Conservation (phyloP, 2,329 filamentous ascomycete species). For the Cyanodermella asteris region DNA sequence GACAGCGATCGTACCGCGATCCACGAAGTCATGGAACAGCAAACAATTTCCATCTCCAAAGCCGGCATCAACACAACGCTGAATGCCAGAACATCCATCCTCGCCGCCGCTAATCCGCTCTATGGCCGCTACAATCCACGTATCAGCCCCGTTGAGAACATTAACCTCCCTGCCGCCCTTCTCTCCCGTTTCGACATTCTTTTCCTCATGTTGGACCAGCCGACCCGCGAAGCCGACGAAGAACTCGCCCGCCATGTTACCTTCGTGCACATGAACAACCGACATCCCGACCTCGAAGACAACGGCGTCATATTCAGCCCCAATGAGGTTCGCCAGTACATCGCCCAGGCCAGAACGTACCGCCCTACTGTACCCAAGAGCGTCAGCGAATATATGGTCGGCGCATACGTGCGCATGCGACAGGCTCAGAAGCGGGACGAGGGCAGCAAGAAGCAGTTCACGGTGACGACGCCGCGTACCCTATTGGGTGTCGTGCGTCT, state of each 20-base stretch:
- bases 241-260: slow-evolving; percentile 90
- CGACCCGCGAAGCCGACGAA: slow-evolving; percentile 70
- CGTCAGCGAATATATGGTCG: slow-evolving; percentile 90
- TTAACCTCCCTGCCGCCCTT: slow-evolving; percentile 92
- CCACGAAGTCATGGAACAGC: slow-evolving; percentile 76
- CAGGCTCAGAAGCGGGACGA: slow-evolving; percentile 84
- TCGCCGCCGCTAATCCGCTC: slow-evolving; percentile 88
- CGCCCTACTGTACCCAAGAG: slow-evolving; percentile 64
- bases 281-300: slow-evolving; percentile 74
- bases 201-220: slow-evolving; percentile 90
- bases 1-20: slow-evolving; percentile 58
- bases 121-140: slow-evolving; percentile 97
- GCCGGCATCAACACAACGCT: slow-evolving; percentile 92
- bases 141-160: slow-evolving; percentile 93
- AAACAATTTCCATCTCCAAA: slow-evolving; percentile 68
- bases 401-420: slow-evolving; percentile 85
- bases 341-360: slow-evolving; percentile 77
- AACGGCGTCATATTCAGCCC: slow-evolving; percentile 64
- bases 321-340: slow-evolving; percentile 85
- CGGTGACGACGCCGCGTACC: slow-evolving; percentile 83
- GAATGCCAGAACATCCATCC: slow-evolving; percentile 86
- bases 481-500: slow-evolving; percentile 81
- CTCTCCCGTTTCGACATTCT: slow-evolving; percentile 93
- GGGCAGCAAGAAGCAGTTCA: slow-evolving; percentile 75
- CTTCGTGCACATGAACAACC: slow-evolving; percentile 91